Conservation (phyloP, 2,329 filamentous ascomycete species). For the Colletotrichum noveboracense region DNA sequence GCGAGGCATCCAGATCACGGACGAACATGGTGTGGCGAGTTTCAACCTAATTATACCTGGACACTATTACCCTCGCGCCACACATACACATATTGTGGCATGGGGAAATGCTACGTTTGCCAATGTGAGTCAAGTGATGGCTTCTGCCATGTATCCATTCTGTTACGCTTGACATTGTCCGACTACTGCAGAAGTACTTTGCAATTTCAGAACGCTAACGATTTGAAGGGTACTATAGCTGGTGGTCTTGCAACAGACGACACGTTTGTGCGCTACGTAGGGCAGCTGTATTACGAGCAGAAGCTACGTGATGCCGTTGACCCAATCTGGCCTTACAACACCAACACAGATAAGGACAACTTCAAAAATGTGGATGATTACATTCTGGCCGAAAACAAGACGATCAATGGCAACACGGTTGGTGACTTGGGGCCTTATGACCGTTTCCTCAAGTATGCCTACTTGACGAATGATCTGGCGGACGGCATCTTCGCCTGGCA, state of each 20-base stretch:
- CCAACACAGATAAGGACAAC: constrained; percentile 36
- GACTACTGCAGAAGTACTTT: neutral
- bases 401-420: neutral
- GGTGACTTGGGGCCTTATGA: constrained; percentile 33
- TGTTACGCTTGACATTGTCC: constrained; percentile 29
- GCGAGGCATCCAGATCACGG: constrained; percentile 43
- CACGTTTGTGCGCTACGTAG: constrained; percentile 45
- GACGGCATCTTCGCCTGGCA: constrained; percentile 61
- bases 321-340: constrained; percentile 49
- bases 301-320: constrained; percentile 59
- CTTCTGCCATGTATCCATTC: constrained; percentile 41
- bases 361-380: neutral
- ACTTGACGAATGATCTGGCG: constrained; percentile 55
- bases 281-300: constrained; percentile 69
- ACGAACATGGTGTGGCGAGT: constrained; percentile 46
- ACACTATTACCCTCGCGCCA: constrained; percentile 49
- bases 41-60: constrained; percentile 51
- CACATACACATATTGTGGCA: constrained; percentile 52
- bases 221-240: neutral
- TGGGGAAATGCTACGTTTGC: constrained; percentile 36
- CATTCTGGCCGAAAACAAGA: constrained; percentile 48
- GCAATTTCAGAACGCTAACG: neutral
- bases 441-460: constrained; percentile 62
- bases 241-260: neutral
- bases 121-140: constrained; percentile 34